Conservation (phyloP, 345 rosid genomes). For the Eucalyptus globulus region DNA sequence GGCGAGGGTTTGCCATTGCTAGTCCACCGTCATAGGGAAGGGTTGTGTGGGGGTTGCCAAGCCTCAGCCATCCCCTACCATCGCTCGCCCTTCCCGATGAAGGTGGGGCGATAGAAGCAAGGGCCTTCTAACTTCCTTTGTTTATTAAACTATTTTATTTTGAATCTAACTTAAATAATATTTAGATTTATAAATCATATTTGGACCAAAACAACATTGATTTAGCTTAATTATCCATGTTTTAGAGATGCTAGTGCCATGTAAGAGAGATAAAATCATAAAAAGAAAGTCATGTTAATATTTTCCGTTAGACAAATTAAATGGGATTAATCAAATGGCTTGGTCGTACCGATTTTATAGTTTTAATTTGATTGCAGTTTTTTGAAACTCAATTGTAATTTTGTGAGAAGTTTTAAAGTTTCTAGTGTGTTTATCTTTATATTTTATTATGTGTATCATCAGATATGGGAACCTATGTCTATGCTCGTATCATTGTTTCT, state of each 20-base stretch:
- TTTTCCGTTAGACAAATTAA: background rate
- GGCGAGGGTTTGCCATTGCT: background rate
- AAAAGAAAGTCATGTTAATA: too few species aligned
- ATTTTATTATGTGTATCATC: background rate
- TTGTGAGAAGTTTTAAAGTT: accelerated
- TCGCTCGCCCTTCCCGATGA: accelerated
- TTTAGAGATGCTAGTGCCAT: too few species aligned
- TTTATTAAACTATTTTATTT: too few species aligned
- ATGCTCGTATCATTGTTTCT: background rate
- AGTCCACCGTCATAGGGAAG: background rate
- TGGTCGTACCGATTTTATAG: accelerated
- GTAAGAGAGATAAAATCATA: background rate
- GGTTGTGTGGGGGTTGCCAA: accelerated
- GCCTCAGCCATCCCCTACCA: background rate
- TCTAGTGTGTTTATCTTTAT: accelerated
- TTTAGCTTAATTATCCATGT: background rate
- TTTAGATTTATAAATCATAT: background rate
- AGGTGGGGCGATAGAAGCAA: background rate
- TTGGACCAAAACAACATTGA: accelerated
- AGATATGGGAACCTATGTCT: background rate
- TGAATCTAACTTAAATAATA: too few species aligned
- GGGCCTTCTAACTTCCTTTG: background rate
- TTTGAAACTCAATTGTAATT: accelerated
- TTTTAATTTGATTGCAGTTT: background rate
- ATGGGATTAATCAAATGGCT: accelerated